Base-by-base conservation (phyloP, 1,284 basidiomycete species). In the Porodaedalea pini region DNA sequence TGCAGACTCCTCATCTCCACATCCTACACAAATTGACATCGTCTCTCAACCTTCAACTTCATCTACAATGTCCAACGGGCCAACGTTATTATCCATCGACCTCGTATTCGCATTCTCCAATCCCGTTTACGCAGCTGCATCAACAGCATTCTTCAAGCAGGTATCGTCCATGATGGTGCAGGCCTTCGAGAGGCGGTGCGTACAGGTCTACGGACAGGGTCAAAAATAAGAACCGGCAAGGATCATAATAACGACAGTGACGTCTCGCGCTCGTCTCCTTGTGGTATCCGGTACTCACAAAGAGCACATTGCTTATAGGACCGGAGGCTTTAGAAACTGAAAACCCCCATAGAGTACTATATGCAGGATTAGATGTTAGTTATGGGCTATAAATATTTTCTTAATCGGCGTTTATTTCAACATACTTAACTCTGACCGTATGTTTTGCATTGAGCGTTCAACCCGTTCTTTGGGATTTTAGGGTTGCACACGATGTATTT, bases 91-190 rank as follows among this genome's bases (percentile, higher is more conserved):
- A 51, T 87, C 85, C 10, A 79, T 94, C 59, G 88, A 94, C 64
- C 77, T 99, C 31, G 78, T 81, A 1, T 99, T 92, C 69, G 85
- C 88, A 23, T 98, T 98, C 67, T 79, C 88, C 43, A 95, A 88
- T 68, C 94, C 94, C 0, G 65, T 96, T 36, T 88, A 98, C 68
- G 89, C 91, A 0, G 80, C 86, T 0, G 80, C 94, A 17, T 91
- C 91, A 3, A 80, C 86, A 23, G 77, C 86, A 10, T 92, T 97
- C 66, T 92, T 98, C 67, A 88, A 88, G 21, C 85, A 89, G 67
- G 88, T 97, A 7, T 92, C 91, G 6, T 83, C 83, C 61, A 79
- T 89, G 72, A 98, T 97, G 92, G 88, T 98, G 23, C 77, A 88
- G 59, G 94, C 94, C 3, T 99, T 99, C 66, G 92, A 97, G 71